Evolutionary conservation across 768 basidiomycete genomes (phyloP).

Genomic region (Amylocystis lapponica): DNA sequence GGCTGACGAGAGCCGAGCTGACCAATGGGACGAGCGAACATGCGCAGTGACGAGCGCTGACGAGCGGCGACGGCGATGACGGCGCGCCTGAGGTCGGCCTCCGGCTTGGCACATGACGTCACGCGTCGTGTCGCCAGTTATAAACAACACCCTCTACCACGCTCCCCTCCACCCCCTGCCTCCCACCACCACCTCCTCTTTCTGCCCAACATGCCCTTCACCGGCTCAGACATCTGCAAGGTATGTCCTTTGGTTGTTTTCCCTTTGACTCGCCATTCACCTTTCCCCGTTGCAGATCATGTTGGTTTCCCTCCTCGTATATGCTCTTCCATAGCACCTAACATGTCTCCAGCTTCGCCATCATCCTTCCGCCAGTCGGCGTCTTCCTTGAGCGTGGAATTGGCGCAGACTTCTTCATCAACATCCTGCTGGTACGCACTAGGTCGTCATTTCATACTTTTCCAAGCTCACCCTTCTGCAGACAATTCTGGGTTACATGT

Average conservation of each 20-base stretch:
- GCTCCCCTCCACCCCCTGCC: constrained; percentile 4
- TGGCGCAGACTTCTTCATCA: constrained; percentile 68
- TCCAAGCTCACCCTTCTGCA: constrained; percentile 12
- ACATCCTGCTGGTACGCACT: constrained; percentile 54
- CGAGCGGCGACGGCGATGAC: no score
- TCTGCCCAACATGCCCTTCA: constrained; percentile 53
- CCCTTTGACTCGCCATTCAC: constrained; percentile 2
- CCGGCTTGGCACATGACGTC: no score
- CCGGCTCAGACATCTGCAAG: constrained; percentile 73
- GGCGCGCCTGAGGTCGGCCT: no score
- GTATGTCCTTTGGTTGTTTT: constrained; percentile 29
- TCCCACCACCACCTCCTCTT: constrained; percentile 8
- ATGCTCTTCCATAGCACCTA: neutral
- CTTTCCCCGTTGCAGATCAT: constrained; percentile 34
- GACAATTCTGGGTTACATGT: constrained; percentile 79
- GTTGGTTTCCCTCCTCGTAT: constrained; percentile 21
- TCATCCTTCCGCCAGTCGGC: constrained; percentile 76
- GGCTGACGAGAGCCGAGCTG: no score
- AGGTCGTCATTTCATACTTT: neutral
- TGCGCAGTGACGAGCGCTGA: no score
- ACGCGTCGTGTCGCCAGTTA: constrained; percentile 4
- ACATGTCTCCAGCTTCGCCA: constrained; percentile 42
- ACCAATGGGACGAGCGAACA: no score
- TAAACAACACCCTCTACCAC: constrained; percentile 3
- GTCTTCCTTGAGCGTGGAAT: constrained; percentile 90